Evolutionary conservation across 441 rosid species (phyloP), one percentile per base, ranked within the genome.

Genomic region (Syzygium malaccense): DNA sequence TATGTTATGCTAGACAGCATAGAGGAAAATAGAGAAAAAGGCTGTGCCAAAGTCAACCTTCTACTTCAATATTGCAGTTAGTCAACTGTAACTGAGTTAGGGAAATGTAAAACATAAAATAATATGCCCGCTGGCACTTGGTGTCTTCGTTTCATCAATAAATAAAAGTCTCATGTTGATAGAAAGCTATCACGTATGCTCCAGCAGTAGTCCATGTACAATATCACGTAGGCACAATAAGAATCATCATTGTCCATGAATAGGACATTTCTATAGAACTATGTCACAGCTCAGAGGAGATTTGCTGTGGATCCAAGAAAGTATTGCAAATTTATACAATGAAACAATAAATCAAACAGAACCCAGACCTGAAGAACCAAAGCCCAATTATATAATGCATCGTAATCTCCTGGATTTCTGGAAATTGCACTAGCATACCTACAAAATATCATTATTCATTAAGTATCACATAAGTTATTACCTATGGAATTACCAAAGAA

Each of bases 361-460:
- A 85, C 68, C 79, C 90, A 91, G 55, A 96, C 99, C 99, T 98
- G 99, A 92, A 98, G 99, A 92, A 98, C 98, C 94, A 98, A 93
- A 30, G 98, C 99, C 99, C 99, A 98, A 90, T 98, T 98, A 93
- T 97, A 98, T 37, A 98, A 89, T 28, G 99, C 98, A 92, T 98
- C 99, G 92, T 97, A 96, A 92, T 98, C 99, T 57, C 97, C 98
- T 26, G 99, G 96, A 91, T 98, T 96, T 91, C 98, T 95, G 90
- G 96, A 97, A 71, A 98, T 93, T 11, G 99, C 95, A 88, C 94
- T 93, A 55, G 99, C 99, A 91, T 98, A 96, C 96, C 99, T 97
- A 92, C 89, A 92, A 88, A 92, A 87, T 89, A 90, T 49, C 60
- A 88, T 32, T 75, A 75, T 13, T 25, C 5, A 41, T 75, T 71